Conservation (phyloP, 2,329 filamentous ascomycete species). For the Fonsecaea multimorphosa region DNA sequence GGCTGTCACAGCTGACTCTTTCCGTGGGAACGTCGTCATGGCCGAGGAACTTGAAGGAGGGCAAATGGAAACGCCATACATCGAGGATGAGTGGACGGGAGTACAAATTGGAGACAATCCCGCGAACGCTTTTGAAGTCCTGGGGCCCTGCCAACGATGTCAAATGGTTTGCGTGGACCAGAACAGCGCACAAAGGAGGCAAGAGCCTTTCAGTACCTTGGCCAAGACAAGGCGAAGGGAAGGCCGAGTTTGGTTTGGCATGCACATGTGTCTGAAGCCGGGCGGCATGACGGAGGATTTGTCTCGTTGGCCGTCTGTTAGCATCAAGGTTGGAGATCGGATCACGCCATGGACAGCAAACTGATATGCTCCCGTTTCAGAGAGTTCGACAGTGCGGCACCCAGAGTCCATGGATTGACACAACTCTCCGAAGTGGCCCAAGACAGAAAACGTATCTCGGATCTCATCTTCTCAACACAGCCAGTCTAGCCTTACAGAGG, state of each 20-base stretch:
- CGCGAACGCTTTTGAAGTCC: slow-evolving; percentile 56
- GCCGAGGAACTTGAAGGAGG: slow-evolving; percentile 52
- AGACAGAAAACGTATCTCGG: background rate
- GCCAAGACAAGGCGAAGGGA: slow-evolving; percentile 83
- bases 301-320: background rate
- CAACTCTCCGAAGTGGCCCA: background rate
- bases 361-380: background rate
- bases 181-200: slow-evolving; percentile 73
- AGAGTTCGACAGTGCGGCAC: background rate
- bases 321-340: slow-evolving; percentile 30
- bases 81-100: slow-evolving; percentile 77
- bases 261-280: slow-evolving; percentile 63
- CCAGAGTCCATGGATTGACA: background rate
- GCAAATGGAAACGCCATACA: slow-evolving; percentile 67
- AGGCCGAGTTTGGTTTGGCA: slow-evolving; percentile 87
- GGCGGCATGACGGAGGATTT: background rate
- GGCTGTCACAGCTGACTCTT: slow-evolving; percentile 73
- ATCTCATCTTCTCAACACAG: background rate
- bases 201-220: slow-evolving; percentile 87
- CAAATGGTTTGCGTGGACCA: slow-evolving; percentile 98
- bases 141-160: slow-evolving; percentile 85
- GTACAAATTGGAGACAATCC: slow-evolving; percentile 65
- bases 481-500: background rate
- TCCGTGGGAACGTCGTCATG: slow-evolving; percentile 87
- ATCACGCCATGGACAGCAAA: slow-evolving; percentile 22